phyloP scores from a whole-genome alignment of 768 basidiomycete genomes.

The Pluteus cervinus region DNA sequence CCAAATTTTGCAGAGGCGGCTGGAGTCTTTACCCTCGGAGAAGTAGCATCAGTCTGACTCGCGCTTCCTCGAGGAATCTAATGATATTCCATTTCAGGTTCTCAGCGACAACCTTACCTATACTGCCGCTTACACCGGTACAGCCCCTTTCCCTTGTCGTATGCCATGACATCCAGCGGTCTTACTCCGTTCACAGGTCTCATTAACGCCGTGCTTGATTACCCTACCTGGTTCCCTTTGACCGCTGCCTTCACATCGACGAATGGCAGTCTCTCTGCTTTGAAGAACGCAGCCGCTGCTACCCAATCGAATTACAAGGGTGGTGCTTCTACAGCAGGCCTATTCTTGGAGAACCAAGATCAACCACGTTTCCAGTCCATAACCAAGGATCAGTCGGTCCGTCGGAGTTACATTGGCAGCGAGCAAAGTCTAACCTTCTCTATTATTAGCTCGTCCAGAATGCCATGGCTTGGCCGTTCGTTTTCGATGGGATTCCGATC shows the following conservation, averaged over 20 bases:
- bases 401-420: not conserved
- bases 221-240: conserved; percentile 49
- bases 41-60: conserved; percentile 32
- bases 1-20: conserved; percentile 52
- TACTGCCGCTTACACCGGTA: conserved; percentile 35
- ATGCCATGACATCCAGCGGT: not conserved
- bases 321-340: conserved; percentile 37
- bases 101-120: conserved; percentile 17
- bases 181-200: conserved; percentile 33
- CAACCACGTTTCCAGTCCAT: conserved; percentile 51
- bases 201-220: conserved; percentile 57
- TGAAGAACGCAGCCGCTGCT: conserved; percentile 19
- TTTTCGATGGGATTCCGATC: conserved; percentile 66
- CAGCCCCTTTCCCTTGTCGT: not conserved
- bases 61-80: not conserved
- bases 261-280: conserved; percentile 39
- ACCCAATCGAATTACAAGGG: conserved; percentile 39
- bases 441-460: conserved; percentile 32
- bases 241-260: conserved; percentile 48
- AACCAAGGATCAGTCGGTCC: conserved; percentile 41
- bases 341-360: conserved; percentile 71
- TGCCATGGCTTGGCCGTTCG: conserved; percentile 58
- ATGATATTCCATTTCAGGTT: conserved; percentile 11
- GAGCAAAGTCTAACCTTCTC: not conserved
- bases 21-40: conserved; percentile 69